Percentiles rank a stretch among this genome's conserved stretches.
phyloP scores from a whole-genome alignment of 1,284 basidiomycete genomes.

The Melampsora medusae region DNA sequence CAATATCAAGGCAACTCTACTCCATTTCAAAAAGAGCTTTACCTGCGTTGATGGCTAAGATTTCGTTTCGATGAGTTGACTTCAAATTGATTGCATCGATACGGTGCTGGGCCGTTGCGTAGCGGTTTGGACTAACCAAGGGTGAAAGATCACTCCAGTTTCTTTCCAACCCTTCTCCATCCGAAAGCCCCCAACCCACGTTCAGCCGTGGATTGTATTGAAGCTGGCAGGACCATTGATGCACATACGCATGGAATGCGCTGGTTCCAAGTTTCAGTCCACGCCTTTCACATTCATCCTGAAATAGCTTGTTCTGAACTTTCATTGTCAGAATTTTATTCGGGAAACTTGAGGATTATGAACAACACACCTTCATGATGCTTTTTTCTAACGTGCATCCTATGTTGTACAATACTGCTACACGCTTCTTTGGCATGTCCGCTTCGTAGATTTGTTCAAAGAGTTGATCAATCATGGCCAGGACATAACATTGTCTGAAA shows the following conservation, averaged over 20 bases:
- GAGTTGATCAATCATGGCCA: not conserved
- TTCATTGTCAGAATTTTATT: too few species aligned
- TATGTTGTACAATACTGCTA: slow-evolving; percentile 2
- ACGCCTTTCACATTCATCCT: too few species aligned
- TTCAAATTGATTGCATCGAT: too few species aligned
- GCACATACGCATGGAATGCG: slow-evolving; percentile 7
- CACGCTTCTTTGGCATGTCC: not conserved
- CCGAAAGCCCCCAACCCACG: not conserved
- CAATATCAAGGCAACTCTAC: too few species aligned
- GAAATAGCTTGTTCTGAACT: too few species aligned
- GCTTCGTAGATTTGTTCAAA: not conserved
- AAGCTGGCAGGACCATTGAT: not conserved
- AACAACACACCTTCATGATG: not conserved
- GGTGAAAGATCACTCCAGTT: too few species aligned
- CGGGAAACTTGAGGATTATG: not conserved
- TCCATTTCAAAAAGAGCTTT: too few species aligned
- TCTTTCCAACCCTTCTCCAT: not conserved
- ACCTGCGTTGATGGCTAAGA: too few species aligned
- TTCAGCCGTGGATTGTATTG: slow-evolving; percentile 1
- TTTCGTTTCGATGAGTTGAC: too few species aligned
- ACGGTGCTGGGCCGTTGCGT: too few species aligned
- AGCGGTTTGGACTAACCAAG: too few species aligned
- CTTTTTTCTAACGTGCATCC: not conserved
- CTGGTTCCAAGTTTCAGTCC: not conserved
- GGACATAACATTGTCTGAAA: slow-evolving; percentile 1